phyloP scores from a whole-genome alignment of 208 protist species.

The Acanthamoeba polyphaga region DNA sequence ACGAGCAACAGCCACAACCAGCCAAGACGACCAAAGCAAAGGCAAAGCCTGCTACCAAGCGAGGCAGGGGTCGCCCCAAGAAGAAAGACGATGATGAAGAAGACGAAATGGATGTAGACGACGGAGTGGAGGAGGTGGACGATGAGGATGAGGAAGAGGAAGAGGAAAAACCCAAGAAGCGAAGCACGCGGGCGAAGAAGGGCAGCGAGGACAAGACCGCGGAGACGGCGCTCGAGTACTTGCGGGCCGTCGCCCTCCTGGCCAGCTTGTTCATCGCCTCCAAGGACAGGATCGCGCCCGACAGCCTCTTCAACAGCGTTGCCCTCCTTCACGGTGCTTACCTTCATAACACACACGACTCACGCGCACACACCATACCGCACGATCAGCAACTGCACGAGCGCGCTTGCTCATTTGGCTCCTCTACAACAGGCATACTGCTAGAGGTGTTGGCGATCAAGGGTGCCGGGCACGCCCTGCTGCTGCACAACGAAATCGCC shows the following conservation, averaged over 20 bases:
- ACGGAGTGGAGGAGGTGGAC: background rate
- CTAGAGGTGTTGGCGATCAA: background rate
- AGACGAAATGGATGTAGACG: background rate
- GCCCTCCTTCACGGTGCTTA: background rate
- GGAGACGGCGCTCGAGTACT: slow-evolving; percentile 8
- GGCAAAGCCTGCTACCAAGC: background rate
- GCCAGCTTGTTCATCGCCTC: slow-evolving; percentile 13
- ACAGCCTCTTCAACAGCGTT: background rate
- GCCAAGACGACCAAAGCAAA: background rate
- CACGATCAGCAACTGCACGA: background rate
- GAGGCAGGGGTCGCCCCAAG: background rate
- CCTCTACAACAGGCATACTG: background rate
- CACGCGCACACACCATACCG: background rate
- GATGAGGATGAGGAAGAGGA: background rate
- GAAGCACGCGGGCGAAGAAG: background rate
- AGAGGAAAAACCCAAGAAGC: background rate
- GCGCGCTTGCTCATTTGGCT: background rate
- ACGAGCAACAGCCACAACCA: background rate
- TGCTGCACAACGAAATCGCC: slow-evolving; percentile 34
- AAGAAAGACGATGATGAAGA: background rate
- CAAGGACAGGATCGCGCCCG: slow-evolving; percentile 34
- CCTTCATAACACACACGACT: background rate
- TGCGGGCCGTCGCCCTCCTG: background rate
- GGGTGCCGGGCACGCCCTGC: background rate
- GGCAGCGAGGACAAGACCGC: background rate